Percentiles rank a stretch among this genome's conserved stretches.
Evolutionary conservation across 192 early-diverging fungal genomes (phyloP).

Genomic region (Phycomyces blakesleeanus): DNA sequence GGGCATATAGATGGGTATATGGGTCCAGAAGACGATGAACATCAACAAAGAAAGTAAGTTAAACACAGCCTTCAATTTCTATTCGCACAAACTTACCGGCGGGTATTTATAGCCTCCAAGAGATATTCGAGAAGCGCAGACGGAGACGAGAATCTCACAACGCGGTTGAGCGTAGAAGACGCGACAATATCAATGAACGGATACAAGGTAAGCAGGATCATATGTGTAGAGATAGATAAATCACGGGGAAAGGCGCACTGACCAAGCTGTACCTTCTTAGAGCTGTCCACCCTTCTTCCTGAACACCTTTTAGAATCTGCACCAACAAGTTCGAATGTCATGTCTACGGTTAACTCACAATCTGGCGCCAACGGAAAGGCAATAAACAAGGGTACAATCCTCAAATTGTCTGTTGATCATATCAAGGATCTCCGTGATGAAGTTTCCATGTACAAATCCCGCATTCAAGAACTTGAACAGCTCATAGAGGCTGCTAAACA

Average conservation of each 20-base stretch:
- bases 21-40: conserved; percentile 16
- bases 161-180: conserved; percentile 27
- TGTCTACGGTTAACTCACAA: conserved; percentile 10
- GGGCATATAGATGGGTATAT: conserved; percentile 18
- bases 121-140: conserved; percentile 27
- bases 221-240: not conserved
- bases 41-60: conserved; percentile 20
- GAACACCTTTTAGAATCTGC: conserved; percentile 24
- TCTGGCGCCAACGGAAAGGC: conserved; percentile 8
- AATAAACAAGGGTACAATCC: conserved; percentile 29
- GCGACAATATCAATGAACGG: conserved; percentile 31
- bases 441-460: conserved; percentile 17
- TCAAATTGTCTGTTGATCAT: conserved; percentile 30
- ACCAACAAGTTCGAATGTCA: conserved; percentile 25
- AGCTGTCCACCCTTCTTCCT: conserved; percentile 21
- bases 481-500: conserved; percentile 21
- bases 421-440: conserved; percentile 24
- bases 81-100: too few species aligned
- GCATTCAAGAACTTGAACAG: conserved; percentile 22
- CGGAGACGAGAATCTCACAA: conserved; percentile 28
- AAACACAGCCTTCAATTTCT: not conserved
- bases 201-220: conserved; percentile 19
- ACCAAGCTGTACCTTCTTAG: not conserved
- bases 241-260: not conserved
- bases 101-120: conserved; percentile 27